Base-by-base conservation (phyloP, 129 eudicot genomes). In the Helichrysum umbraculigerum region DNA sequence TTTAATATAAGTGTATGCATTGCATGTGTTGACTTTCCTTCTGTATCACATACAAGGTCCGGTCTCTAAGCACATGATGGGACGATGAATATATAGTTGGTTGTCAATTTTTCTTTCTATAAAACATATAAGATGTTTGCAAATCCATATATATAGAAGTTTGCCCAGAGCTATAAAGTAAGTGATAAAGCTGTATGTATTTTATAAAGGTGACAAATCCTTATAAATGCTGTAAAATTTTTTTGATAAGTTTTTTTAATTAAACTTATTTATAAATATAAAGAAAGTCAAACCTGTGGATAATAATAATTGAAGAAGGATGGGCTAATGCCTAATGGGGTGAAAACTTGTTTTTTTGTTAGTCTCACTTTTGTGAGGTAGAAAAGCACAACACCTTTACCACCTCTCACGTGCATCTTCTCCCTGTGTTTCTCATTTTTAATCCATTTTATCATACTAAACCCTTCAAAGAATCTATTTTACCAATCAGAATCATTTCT, bases 361-460 rank as follows among this genome's bases (percentile, higher is more conserved):
- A 62, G 82, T 80, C 83, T 58, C 70, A 6, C 81, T 73, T 78
- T 78, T 74, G 68, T 76, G 77, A 78, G 70, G 78, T 81, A 81
- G 76, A 81, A 85, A 80, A 75, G 87, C 83, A 76, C 68, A 62
- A 75, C 67, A 79, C 79, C 85, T 88, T 79, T 85, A 86, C 72
- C 66, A 78, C 83, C 74, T 70, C 85, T 83, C 89, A 85, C 88
- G 92, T 85, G 89, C 81, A 83, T 77, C 78, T 72, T 75, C 70
- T 71, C 79, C 79, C 65, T 28, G n/a, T 60, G 69, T 60, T 59
- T 71, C 71, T 44, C 0, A 70, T 57, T 56, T 78, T 76, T 39
- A 66, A 61, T 35, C 59, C 35, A n/a, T 68, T 28, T 66, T 34
- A 33, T 68, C 17, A 11, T 29, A 33, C 9, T 33, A 14, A 32